phyloP scores from a whole-genome alignment of 805 yeast genomes.

The Ogataea pignaliae region DNA sequence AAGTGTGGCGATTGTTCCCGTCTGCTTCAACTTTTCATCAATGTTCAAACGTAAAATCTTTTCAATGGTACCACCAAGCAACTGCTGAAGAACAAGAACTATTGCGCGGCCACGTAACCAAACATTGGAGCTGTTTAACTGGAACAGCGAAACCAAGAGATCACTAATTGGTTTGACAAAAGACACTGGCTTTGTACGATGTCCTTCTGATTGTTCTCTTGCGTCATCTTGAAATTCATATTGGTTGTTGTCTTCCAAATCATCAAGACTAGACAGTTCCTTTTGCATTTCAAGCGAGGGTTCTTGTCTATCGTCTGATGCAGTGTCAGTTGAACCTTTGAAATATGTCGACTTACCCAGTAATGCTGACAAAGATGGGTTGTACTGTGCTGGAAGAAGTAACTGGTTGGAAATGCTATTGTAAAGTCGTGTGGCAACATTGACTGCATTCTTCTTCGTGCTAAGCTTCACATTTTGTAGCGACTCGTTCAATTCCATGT shows the following conservation, averaged over 20 bases:
- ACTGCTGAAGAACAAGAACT: constrained; percentile 74
- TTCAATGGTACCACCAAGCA: constrained; percentile 82
- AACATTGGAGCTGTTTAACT: constrained; percentile 51
- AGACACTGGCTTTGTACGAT: constrained; percentile 26
- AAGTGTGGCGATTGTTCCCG: constrained; percentile 41
- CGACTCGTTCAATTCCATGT: constrained; percentile 19
- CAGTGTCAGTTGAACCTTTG: not conserved
- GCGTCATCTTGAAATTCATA: constrained; percentile 1
- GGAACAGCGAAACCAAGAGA: constrained; percentile 63
- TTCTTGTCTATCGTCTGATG: constrained; percentile 7
- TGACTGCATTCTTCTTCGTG: constrained; percentile 14
- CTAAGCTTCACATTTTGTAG: constrained; percentile 6
- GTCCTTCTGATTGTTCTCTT: constrained; percentile 7
- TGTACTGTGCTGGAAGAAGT: constrained; percentile 1
- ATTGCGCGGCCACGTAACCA: constrained; percentile 88
- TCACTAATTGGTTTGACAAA: constrained; percentile 84
- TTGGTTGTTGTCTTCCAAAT: constrained; percentile 15
- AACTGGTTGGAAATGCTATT: constrained; percentile 28
- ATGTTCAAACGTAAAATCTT: constrained; percentile 50
- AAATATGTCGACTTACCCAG: not conserved
- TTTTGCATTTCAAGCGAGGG: constrained; percentile 41
- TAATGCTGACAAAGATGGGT: not conserved
- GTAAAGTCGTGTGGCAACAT: constrained; percentile 29
- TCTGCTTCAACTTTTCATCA: constrained; percentile 34
- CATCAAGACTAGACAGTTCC: constrained; percentile 51